Evolutionary conservation across 139 green algal genomes (phyloP), one percentile per base, ranked within the genome.

Genomic region (Pseudopediastrum boryanum): DNA sequence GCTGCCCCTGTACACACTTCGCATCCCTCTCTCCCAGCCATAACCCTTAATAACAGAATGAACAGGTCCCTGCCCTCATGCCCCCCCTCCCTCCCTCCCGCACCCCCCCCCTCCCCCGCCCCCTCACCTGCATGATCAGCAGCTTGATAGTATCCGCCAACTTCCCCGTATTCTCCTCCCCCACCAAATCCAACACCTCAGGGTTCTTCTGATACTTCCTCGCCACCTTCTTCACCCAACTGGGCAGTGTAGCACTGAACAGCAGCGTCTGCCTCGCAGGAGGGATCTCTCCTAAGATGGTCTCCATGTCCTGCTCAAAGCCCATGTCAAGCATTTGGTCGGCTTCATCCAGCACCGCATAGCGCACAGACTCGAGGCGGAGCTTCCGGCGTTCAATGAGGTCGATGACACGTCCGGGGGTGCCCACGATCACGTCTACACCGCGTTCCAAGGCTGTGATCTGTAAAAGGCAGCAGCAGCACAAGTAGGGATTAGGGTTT

Each of bases 261-360:
- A 99, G 87, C 87, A 98, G 90, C 29, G 94, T 99, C 90, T 99
- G 96, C 3, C 94, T 85, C 66, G 94, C 71, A 36, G 71, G 33
- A 10, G 91, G 94, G 19, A 94, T 88, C 65, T 84, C 82, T 23
- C 52, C 13, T 79, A 98, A 83, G 75, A 99, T 98, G 50, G 82
- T 83, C 90, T 99, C 97, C 81, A 99, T 96, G 82, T 99, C 97
- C 84, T 99, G 89, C 79, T 97, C 91, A 79, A 99, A 99, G 58
- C 97, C 97, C 66, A 99, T 94, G 72, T 93, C 89, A 16, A 99
- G 89, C 97, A 99, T 99, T 76, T 95, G 88, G 83, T 99, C 97
- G 4, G 97, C 96, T 88, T 99, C 97, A 70, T 99, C 97, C 76
- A 99, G 90, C 38, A 99, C 89, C 2, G 94, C 89, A 84, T 91